phyloP scores from a whole-genome alignment of 2,329 filamentous ascomycete genomes.

The Teratosphaeria viscida region DNA sequence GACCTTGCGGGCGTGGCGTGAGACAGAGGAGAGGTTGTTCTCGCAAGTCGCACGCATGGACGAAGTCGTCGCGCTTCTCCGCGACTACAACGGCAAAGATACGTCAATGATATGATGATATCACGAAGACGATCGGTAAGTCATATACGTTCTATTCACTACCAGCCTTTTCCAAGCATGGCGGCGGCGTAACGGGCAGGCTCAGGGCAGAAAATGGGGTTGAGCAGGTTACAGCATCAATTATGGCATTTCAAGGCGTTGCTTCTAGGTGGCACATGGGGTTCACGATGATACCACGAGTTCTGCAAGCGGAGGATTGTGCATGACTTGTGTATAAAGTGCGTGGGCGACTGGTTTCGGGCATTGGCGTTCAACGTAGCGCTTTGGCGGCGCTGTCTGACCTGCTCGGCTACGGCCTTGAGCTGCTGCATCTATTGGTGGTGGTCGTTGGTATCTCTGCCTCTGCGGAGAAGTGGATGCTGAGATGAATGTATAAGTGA shows the following conservation, averaged over 20 bases:
- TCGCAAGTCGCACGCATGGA: slow-evolving; percentile 73
- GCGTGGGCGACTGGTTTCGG: neutral
- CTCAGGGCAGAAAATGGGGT: neutral
- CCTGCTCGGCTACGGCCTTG: slow-evolving; percentile 7
- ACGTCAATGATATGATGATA: slow-evolving; percentile 5
- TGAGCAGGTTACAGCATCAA: neutral
- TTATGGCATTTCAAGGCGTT: slow-evolving; percentile 1
- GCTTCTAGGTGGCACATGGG: neutral
- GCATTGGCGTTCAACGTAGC: neutral
- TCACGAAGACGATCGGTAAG: neutral
- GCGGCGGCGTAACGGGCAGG: slow-evolving; percentile 2
- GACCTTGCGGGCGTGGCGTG: slow-evolving; percentile 53
- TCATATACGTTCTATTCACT: neutral
- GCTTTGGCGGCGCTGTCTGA: neutral
- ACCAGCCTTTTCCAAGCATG: slow-evolving; percentile 1
- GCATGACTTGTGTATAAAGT: neutral
- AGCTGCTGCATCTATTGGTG: slow-evolving; percentile 1
- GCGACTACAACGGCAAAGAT: slow-evolving; percentile 43
- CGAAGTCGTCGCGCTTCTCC: slow-evolving; percentile 69
- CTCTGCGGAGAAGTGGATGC: neutral
- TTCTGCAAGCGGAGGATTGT: neutral
- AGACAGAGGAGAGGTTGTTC: slow-evolving; percentile 59
- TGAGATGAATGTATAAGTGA: neutral
- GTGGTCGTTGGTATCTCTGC: neutral
- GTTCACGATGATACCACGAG: neutral